Conservation (phyloP, 179 eudicot genomes). For the Actinidia chinensis region DNA sequence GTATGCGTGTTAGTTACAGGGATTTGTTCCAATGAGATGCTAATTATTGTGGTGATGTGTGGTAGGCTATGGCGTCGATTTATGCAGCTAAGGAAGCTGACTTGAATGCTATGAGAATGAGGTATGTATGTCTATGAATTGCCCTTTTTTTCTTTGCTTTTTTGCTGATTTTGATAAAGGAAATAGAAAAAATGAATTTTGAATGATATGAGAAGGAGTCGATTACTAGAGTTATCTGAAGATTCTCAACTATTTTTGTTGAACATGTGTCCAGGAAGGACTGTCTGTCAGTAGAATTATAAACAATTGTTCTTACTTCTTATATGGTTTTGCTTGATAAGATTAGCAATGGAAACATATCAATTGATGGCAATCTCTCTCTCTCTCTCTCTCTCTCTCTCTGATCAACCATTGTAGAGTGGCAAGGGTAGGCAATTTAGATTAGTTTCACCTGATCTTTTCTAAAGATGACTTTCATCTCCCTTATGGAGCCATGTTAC, state of each 20-base stretch:
- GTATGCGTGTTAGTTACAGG: not conserved
- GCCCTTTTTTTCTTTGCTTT: not conserved
- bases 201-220: not conserved
- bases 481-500: no score
- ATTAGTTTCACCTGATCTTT: not conserved
- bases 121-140: conserved; percentile 33
- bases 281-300: no score
- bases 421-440: not conserved
- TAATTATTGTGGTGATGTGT: conserved; percentile 3
- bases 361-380: no score
- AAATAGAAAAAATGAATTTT: not conserved
- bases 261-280: not conserved
- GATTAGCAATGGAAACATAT: not conserved
- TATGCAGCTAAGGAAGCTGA: conserved; percentile 90
- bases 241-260: not conserved
- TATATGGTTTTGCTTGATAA: not conserved
- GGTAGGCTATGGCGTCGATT: conserved; percentile 94
- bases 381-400: not conserved
- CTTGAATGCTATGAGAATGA: conserved; percentile 75
- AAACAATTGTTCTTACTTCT: no score
- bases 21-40: not conserved
- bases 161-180: not conserved
- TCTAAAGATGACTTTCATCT: not conserved
- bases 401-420: not conserved
- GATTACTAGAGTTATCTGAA: not conserved